Base-by-base conservation (phyloP, 169 alveolate genomes). In the Plasmodium knowlesi region DNA sequence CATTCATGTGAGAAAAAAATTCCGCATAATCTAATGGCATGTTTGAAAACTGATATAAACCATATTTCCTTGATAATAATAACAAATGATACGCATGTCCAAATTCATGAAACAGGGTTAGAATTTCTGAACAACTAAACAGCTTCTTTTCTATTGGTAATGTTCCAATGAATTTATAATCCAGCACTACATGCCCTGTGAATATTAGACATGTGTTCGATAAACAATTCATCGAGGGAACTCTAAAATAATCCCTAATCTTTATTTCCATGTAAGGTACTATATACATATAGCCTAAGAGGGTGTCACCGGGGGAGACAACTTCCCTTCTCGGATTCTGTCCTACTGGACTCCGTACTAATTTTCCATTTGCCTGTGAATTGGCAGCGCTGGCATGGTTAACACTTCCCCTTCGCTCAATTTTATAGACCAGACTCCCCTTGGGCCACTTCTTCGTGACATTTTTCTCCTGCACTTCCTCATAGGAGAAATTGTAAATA, bases 1-100 rank as follows among this genome's bases (percentile, higher is more conserved):
- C 94, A 89, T 67, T 89, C 19, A 89, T 80, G 82, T 89, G 94
- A 1, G 94, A 89, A 89, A 89, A 89, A 22, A 79, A 89, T 50
- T 89, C 94, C 32, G 94, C 94, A 89, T 89, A 89, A 89, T 89
- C 94, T 50, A 89, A 80, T 2, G 94, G 94, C 14, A 89, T 79
- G 9, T 79, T 89, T 16, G 37, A 61, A 14, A 89, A 61, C 16
- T 61, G 71, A 43, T 67, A 79, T 61, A 89, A 32, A 28, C 5
- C 4, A 61, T 79, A 67, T 19, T 57, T 89, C 53, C 34, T 57
- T 22, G 94, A 89, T 16, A 89, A 67, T 61, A 89, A 70, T 67
- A 89, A 80, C 46, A 89, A 80, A 89, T 89, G 94, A 80, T 89
- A 89, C 0, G 94, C 94, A 79, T 89, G 94, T 1, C 94, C 94